These are phyloP conservation scores for Fraxinus floribunda DNA, from an alignment of 305 asterid genomes.

Conservation along the genomic window DNA sequence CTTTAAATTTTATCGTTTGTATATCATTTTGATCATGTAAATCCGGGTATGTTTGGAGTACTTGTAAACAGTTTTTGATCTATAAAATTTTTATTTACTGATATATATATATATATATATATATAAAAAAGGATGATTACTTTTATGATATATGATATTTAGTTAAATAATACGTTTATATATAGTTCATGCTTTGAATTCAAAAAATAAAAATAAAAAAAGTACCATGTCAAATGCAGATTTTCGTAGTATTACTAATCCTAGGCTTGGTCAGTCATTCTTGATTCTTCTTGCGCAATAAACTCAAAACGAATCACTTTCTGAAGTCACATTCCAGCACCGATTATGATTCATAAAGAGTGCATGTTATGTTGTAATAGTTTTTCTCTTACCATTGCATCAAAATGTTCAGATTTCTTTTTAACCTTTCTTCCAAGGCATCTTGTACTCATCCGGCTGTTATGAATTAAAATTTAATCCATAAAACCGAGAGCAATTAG, in stretches of 20 bases:
- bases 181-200: background rate
- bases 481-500: background rate
- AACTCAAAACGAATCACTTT: background rate
- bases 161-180: background rate
- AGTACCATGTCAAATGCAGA: background rate
- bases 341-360: background rate
- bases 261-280: background rate
- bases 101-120: too few relatives aligned
- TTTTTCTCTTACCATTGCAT: background rate
- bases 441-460: background rate
- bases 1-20: background rate
- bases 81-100: background rate
- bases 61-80: background rate
- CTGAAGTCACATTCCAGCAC: background rate
- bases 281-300: background rate
- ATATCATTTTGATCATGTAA: background rate
- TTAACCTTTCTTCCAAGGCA: background rate
- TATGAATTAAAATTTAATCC: background rate
- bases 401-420: background rate
- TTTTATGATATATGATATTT: background rate
- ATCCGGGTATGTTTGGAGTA: background rate
- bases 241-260: background rate
- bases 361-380: background rate
- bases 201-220: too few relatives aligned
- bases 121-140: background rate